Evolutionary conservation across 495 filamentous ascomycete species (phyloP).

Genomic region (Chlorociboria aeruginascens): DNA sequence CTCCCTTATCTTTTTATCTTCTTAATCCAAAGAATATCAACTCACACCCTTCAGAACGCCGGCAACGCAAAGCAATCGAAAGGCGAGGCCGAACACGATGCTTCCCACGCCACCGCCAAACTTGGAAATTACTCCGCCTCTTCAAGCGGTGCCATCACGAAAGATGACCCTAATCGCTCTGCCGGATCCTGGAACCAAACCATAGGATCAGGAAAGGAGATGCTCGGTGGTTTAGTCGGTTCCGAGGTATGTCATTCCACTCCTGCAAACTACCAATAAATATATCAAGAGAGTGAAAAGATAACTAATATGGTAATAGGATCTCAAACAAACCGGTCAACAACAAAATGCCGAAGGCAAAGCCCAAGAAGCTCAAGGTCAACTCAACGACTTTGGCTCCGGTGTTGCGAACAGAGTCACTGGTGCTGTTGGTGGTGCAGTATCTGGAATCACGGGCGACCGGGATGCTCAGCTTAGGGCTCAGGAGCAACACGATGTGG

Average conservation of each 20-base stretch:
- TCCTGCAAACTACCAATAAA: not conserved
- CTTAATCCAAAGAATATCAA: not conserved
- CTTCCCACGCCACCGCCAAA: conserved; percentile 62
- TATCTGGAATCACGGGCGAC: conserved; percentile 64
- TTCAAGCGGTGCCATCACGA: conserved; percentile 55
- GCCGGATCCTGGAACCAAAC: conserved; percentile 79
- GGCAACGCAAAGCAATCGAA: conserved; percentile 48
- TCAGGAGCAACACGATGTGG: conserved; percentile 62
- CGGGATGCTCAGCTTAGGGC: conserved; percentile 43
- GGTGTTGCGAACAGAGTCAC: conserved; percentile 61
- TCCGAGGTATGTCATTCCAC: conserved; percentile 39
- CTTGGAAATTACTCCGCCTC: conserved; percentile 56
- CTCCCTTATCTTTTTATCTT: not conserved
- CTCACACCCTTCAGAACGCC: conserved; percentile 17
- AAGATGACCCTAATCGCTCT: conserved; percentile 60
- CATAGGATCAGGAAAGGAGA: conserved; percentile 73
- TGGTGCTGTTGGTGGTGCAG: conserved; percentile 57
- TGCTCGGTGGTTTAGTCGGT: conserved; percentile 62
- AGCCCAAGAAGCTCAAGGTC: conserved; percentile 71
- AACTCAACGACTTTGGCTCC: conserved; percentile 61
- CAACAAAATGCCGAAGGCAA: conserved; percentile 75
- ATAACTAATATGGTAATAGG: too few species aligned
- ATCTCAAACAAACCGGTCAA: conserved; percentile 57
- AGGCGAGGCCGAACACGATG: conserved; percentile 50
- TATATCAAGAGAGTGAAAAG: too few species aligned